Evolutionary conservation across 805 yeast species (phyloP).

Genomic region (Candida taoyuanica): DNA sequence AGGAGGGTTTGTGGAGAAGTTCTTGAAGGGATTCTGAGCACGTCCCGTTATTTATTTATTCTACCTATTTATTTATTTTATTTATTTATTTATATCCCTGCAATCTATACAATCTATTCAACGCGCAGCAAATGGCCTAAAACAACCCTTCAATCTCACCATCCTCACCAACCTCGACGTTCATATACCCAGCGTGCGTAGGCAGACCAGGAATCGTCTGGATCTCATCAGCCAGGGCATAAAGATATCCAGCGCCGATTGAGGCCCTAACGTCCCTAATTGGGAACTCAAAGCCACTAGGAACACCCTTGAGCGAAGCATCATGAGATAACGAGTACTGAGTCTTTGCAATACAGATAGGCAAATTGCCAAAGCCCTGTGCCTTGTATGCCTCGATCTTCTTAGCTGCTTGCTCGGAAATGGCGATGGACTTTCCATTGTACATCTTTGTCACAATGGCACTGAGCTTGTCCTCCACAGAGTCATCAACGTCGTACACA

Average conservation of each 20-base stretch:
- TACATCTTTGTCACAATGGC: slow-evolving; percentile 72
- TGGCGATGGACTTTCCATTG: slow-evolving; percentile 70
- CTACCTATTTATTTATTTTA: slow-evolving; percentile 7
- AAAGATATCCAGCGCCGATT: slow-evolving; percentile 80
- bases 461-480: slow-evolving; percentile 63
- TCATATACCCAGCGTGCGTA: slow-evolving; percentile 83
- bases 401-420: slow-evolving; percentile 62
- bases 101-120: neutral
- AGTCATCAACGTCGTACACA: slow-evolving; percentile 56
- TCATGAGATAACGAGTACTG: slow-evolving; percentile 83
- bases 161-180: slow-evolving; percentile 73
- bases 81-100: too few species aligned
- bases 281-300: slow-evolving; percentile 74
- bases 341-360: slow-evolving; percentile 82
- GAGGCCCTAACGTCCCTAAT: slow-evolving; percentile 75
- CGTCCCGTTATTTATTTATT: slow-evolving; percentile 3
- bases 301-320: slow-evolving; percentile 78
- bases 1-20: slow-evolving; percentile 65
- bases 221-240: slow-evolving; percentile 81
- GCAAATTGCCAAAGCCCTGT: slow-evolving; percentile 75
- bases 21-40: slow-evolving; percentile 50
- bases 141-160: slow-evolving; percentile 83
- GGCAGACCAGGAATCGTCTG: slow-evolving; percentile 86
- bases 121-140: slow-evolving; percentile 26
- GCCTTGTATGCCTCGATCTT: slow-evolving; percentile 63